These are phyloP conservation scores for Acanthamoeba rhysodes DNA, from an alignment of 208 protist genomes.

Conservation along the genomic window DNA sequence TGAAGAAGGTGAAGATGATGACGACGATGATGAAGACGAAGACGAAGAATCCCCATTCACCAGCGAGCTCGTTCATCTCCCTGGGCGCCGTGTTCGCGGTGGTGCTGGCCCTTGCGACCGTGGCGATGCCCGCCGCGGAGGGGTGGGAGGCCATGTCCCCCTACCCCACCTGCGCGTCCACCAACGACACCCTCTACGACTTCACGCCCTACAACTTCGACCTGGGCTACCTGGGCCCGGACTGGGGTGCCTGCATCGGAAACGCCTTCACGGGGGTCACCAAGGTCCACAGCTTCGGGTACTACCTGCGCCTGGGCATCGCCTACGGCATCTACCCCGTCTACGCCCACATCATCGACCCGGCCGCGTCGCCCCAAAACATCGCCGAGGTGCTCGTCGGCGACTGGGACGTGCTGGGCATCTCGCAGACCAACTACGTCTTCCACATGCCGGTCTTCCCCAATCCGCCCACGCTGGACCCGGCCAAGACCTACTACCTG, in stretches of 20 bases:
- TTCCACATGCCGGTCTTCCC: not conserved
- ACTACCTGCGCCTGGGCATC: not conserved
- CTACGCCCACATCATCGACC: not conserved
- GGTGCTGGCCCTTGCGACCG: not conserved
- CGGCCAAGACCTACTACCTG: not conserved
- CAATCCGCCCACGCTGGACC: not conserved
- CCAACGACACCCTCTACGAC: not conserved
- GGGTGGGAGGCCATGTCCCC: not conserved
- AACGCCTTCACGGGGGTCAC: not conserved
- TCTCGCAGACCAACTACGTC: not conserved
- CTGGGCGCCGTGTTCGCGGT: not conserved
- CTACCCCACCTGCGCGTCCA: not conserved
- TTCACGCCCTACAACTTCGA: not conserved
- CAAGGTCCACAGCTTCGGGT: not conserved
- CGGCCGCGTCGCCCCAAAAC: not conserved
- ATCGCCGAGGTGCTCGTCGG: not conserved
- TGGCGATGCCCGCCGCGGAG: not conserved
- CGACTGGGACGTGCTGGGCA: not conserved
- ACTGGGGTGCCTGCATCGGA: not conserved
- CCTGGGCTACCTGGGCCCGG: not conserved
- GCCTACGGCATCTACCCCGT: not conserved
- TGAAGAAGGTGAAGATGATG: too few relatives aligned
- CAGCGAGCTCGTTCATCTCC: too few relatives aligned
- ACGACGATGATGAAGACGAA: too few relatives aligned
- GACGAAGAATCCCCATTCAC: too few relatives aligned